Evolutionary conservation across 306 rosid species (phyloP).

Genomic region (Prunus campanulata): DNA sequence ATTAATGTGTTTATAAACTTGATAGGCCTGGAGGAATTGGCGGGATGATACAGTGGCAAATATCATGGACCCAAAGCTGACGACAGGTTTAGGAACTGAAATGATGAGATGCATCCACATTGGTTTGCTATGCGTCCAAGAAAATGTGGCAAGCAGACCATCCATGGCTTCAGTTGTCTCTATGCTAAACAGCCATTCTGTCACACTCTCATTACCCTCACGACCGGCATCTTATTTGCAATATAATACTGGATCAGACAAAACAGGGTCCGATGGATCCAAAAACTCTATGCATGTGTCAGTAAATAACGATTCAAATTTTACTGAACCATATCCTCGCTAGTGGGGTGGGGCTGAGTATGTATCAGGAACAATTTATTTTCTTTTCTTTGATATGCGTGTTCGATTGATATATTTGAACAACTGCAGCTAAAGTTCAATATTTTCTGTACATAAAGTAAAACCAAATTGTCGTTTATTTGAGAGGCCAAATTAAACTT

Average conservation of each 20-base stretch:
- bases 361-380: neutral
- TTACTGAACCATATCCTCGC: neutral
- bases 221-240: neutral
- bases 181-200: neutral
- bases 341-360: neutral
- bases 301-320: neutral
- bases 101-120: neutral
- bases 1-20: neutral
- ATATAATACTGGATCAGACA: neutral
- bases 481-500: too few species aligned
- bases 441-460: too few species aligned
- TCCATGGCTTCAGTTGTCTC: neutral
- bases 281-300: neutral
- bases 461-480: too few species aligned
- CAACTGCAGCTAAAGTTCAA: too few species aligned
- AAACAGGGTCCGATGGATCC: neutral
- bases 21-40: slow-evolving; percentile 2
- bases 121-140: neutral
- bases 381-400: neutral
- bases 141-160: neutral
- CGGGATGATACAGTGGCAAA: neutral
- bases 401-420: too few species aligned
- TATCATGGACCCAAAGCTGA: neutral
- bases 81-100: neutral
- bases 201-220: neutral